These are phyloP conservation scores for Bruguiera hainesii DNA, from an alignment of 441 rosid genomes.

Conservation along the genomic window DNA sequence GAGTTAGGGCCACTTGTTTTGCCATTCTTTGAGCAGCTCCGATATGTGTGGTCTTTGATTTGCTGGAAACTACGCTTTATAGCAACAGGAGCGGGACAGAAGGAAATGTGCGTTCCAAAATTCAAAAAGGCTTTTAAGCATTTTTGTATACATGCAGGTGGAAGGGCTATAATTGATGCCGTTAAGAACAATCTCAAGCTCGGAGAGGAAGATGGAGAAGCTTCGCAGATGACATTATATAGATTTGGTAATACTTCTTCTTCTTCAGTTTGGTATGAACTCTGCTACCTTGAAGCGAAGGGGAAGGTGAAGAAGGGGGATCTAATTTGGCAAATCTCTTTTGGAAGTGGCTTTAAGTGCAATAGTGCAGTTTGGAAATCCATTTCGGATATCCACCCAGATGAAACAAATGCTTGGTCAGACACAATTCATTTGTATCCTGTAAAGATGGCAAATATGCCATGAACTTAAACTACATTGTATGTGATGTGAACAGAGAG, in stretches of 20 bases:
- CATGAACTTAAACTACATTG: conserved; percentile 5
- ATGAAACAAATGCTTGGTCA: conserved; percentile 48
- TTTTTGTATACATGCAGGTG: conserved; percentile 69
- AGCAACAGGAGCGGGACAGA: conserved; percentile 4
- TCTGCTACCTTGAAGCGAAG: conserved; percentile 60
- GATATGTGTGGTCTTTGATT: conserved; percentile 33
- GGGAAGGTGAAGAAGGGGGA: conserved; percentile 56
- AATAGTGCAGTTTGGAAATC: conserved; percentile 68
- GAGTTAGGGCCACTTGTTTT: conserved; percentile 50
- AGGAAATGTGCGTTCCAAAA: conserved; percentile 40
- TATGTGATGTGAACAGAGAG: no score
- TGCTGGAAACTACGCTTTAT: conserved; percentile 14
- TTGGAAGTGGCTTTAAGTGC: conserved; percentile 64
- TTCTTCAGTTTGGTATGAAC: conserved; percentile 63
- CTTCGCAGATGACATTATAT: conserved; percentile 56
- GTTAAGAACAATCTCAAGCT: conserved; percentile 53
- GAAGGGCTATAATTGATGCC: conserved; percentile 53
- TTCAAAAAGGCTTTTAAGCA: conserved; percentile 67
- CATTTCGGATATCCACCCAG: conserved; percentile 37
- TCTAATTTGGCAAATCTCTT: conserved; percentile 51
- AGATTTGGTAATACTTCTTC: conserved; percentile 65
- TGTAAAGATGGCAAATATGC: conserved; percentile 25
- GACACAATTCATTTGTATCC: conserved; percentile 57
- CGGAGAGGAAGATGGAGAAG: conserved; percentile 52
- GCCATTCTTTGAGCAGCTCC: conserved; percentile 55